Evolutionary conservation across 176 grass and related monocot genomes (phyloP), one percentile per base, ranked within the genome.

Genomic region (Lolium rigidum): DNA sequence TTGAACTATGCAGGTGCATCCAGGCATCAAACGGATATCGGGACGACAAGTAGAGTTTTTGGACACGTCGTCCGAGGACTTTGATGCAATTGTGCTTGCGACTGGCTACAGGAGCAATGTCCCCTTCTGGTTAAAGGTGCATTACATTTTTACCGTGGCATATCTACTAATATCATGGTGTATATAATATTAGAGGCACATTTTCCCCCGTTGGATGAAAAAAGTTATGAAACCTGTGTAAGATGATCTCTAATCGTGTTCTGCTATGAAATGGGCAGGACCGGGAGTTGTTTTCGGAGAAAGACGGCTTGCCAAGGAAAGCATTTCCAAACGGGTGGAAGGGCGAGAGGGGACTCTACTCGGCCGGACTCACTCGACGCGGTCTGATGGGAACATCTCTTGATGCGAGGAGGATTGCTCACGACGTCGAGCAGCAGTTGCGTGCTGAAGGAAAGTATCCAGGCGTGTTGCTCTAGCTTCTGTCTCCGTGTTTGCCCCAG

Each of bases 61-160:
- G 4, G 90, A 96, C 8, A 87, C 82, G 18, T 74, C 59, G 69
- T 91, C 61, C 0, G 88, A 94, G 49, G 87, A 90, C 49, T 96
- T 94, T 7, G 90, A 96, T 50, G 90, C 81, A 10, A 82, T 99
- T 54, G 76, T 99, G 52, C 80, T 96, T 12, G 97, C 97, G 10
- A 99, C 97, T 6, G 97, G 97, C 38, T 99, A 96, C 86, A 96
- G 83, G 79, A 99, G 97, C 92, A 99, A 96, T 21, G 92, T 99
- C 8, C 94, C 97, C 49, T 62, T 76, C 50, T 99, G 97, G 97
- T 57, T 99, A 47, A 96, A 93, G 94, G 97, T 98, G 90, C 66
- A 9, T 74, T 74, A 31, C 51, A 18, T 24, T 80, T 82, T 63
- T 41, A 62, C 52, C 76, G 1, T 1, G 10, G 17, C 50, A 62